Evolutionary conservation across 495 filamentous ascomycete genomes (phyloP), one percentile per base, ranked within the genome.

Genomic region (Chaetomium fimeti): DNA sequence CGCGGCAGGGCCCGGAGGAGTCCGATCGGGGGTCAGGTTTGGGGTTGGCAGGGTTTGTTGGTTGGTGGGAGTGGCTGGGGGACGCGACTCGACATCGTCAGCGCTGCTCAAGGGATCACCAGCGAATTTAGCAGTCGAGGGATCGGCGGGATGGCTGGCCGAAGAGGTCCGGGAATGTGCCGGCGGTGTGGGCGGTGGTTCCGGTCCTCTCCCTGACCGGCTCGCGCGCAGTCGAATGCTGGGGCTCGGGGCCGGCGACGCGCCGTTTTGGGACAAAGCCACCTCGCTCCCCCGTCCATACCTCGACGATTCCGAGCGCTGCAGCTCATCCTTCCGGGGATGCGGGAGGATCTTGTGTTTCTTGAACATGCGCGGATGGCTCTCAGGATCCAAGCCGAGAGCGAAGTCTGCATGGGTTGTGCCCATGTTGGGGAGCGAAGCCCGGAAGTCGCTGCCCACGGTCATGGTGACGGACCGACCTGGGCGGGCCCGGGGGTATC

Each of bases 1-100:
- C 40, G 63, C 68, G 12, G 68, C 69, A 55, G 69, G 64, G 57
- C 82, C 83, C 43, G 90, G 88, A 61, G 89, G 89, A 22, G 88
- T 90, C 27, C 85, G 83, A 71, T 92, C 88, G 7, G 88, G 88
- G 3, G 75, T 93, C 42, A 87, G 83, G 43, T 91, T 89, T 13
- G 88, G 88, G 11, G 76, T 93, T 20, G 87, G 89, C 25, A 88
- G 89, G 64, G 87, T 89, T 56, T 83, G 82, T 61, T 87, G 84
- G 67, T 84, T 82, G 40, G 82, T 78, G 36, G 87, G 87, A 7
- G 87, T 90, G 60, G 77, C 71, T 59, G 82, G 82, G 1, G 76
- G 68, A 24, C 56, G 67, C 56, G 74, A 60, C 38, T 66, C 57
- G 32, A 66, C 67, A 55, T 70, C 72, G 36, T 74, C 68, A 57